Base-by-base conservation (phyloP, 805 yeast species). In the Yamadazyma phyllophila region DNA sequence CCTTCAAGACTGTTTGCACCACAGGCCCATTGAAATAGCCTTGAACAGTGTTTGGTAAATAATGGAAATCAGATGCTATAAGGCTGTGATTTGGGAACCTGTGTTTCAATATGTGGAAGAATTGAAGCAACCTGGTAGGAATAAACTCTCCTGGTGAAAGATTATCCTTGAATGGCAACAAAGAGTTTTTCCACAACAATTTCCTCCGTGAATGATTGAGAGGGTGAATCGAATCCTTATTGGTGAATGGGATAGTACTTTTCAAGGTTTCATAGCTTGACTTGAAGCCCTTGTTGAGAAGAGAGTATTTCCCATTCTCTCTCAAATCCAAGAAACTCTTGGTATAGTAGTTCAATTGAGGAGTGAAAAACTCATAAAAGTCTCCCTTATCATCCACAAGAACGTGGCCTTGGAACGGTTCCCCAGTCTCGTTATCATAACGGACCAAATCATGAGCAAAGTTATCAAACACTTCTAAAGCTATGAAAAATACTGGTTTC, bases 381-480 rank as follows among this genome's bases (percentile, higher is more conserved):
- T 88, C 94, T 20, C 90, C 89, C 50, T 80, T 66, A 31, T 76
- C 80, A 56, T 88, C 91, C 34, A 86, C 71, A 9, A 83, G 74
- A 2, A 88, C 95, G 52, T 85, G 81, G 0, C 92, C 95, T 60
- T 88, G 94, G 51, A 78, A 74, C 0, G 95, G 92, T 50, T 74
- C 71, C 5, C 82, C 78, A 0, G 89, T 80, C 7, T 66, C 55
- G 47, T 81, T 77, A 56, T 88, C 95, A 59, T 86, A 88, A 30
- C 92, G 73, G 3, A 88, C 76, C 24, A 85, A 78, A 59, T 88
- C 96, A 63, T 88, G 96, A 2, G 94, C 74, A 51, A 89, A 78
- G 57, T 88, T 88, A 62, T 88, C 96, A 61, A 89, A 80, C 7
- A 88, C 94, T 57, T 89, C 96, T 45, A 87, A 65, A 0, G 92